These are phyloP conservation scores for Coniophora puteana DNA, from an alignment of 1,284 basidiomycete species.

Conservation along the genomic window DNA sequence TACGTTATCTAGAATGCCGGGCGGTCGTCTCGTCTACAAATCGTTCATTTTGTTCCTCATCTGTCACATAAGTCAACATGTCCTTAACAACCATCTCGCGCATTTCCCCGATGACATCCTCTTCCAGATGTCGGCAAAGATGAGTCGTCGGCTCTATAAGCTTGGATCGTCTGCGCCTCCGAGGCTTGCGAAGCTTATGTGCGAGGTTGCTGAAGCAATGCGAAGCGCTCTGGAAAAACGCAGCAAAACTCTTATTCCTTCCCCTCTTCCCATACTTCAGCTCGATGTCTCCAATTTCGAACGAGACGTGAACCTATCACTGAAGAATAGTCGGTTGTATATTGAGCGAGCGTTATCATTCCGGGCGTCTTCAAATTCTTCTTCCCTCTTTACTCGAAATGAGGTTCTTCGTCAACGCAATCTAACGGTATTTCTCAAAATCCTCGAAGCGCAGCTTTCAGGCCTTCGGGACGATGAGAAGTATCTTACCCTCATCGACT, in stretches of 20 bases:
- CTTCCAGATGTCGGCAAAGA: constrained; percentile 25
- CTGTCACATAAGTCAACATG: constrained; percentile 7
- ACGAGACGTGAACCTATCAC: constrained; percentile 27
- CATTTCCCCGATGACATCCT: constrained; percentile 29
- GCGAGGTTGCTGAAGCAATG: constrained; percentile 15
- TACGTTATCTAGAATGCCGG: constrained; percentile 21
- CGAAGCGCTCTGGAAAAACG: constrained; percentile 28
- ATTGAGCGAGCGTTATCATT: constrained; percentile 15
- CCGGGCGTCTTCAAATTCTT: background rate
- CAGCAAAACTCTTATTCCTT: too few relatives aligned
- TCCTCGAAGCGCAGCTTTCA: constrained; percentile 18
- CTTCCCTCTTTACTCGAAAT: constrained; percentile 13
- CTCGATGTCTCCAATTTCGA: too few relatives aligned
- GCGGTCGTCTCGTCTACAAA: constrained; percentile 36
- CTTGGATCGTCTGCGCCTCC: constrained; percentile 21
- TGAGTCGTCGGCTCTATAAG: constrained; percentile 35
- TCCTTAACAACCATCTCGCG: constrained; percentile 22
- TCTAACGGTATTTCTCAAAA: too few relatives aligned
- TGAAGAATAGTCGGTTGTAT: constrained; percentile 25
- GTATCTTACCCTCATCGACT: constrained; percentile 27
- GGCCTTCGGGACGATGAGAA: constrained; percentile 7
- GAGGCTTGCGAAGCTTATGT: constrained; percentile 13
- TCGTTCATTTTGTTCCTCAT: constrained; percentile 41
- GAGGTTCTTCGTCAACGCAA: constrained; percentile 11
- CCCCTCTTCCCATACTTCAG: too few relatives aligned